Evolutionary conservation across 2,329 filamentous ascomycete species (phyloP).

Genomic region (Clarireedia monteithiana): DNA sequence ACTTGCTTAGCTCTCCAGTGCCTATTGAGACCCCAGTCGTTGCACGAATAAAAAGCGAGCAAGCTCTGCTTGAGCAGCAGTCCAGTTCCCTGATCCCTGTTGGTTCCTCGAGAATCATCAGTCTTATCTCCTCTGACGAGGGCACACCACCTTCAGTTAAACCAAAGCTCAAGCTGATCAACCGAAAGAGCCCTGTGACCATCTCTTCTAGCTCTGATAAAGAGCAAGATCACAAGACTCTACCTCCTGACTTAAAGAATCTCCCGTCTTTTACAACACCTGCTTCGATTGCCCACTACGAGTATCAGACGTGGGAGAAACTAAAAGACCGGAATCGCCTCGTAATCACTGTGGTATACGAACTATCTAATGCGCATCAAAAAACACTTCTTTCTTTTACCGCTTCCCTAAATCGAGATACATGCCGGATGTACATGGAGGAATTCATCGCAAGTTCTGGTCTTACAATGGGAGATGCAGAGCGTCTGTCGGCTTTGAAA

Average conservation of each 20-base stretch:
- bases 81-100: not conserved
- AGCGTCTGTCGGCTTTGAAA: conserved; percentile 9
- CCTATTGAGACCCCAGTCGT: not conserved
- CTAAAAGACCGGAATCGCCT: conserved; percentile 30
- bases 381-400: conserved; percentile 7
- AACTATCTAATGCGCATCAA: not conserved
- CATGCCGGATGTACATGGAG: conserved; percentile 2
- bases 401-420: conserved; percentile 3
- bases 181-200: conserved; percentile 10
- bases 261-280: conserved; percentile 19
- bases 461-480: conserved; percentile 11
- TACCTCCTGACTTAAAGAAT: conserved; percentile 9
- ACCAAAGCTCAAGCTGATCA: conserved; percentile 11
- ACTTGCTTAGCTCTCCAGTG: not conserved
- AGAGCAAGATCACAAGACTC: conserved; percentile 2
- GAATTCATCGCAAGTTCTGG: not conserved
- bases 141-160: conserved; percentile 9
- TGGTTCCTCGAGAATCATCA: conserved; percentile 10
- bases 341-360: conserved; percentile 32
- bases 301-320: conserved; percentile 16
- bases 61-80: not conserved
- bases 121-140: conserved; percentile 21
- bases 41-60: not conserved
- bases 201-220: conserved; percentile 11
- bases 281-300: conserved; percentile 17